phyloP scores from a whole-genome alignment of 2,329 filamentous ascomycete species.

The Fusarium chlamydosporum region DNA sequence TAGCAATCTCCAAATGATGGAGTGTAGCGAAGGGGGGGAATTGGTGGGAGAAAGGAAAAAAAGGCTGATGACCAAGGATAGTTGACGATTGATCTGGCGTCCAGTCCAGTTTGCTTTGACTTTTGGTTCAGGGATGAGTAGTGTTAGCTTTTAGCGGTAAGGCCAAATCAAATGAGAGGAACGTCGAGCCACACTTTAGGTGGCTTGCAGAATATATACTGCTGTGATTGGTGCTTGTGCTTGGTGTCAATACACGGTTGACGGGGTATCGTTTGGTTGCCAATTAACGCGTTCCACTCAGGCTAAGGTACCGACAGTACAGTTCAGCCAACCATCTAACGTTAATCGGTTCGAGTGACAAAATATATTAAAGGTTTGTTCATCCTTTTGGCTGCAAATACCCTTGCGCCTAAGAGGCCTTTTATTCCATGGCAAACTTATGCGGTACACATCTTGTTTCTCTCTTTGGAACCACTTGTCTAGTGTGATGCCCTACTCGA shows the following conservation, averaged over 20 bases:
- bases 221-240: constrained; percentile 32
- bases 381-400: constrained; percentile 20
- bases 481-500: neutral
- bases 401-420: neutral
- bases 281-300: constrained; percentile 44
- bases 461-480: constrained; percentile 3
- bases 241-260: constrained; percentile 39
- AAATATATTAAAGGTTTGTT: constrained; percentile 6
- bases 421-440: neutral
- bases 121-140: constrained; percentile 51
- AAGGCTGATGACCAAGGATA: constrained; percentile 47
- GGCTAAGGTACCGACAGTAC: constrained; percentile 12
- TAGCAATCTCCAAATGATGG: constrained; percentile 40
- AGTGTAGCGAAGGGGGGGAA: constrained; percentile 37
- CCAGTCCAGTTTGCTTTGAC: constrained; percentile 40
- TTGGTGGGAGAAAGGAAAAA: constrained; percentile 44
- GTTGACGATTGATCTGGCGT: constrained; percentile 47
- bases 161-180: constrained; percentile 28
- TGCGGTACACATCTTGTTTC: constrained; percentile 2
- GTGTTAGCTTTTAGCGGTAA: constrained; percentile 40
- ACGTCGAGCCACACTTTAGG: constrained; percentile 42
- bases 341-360: neutral
- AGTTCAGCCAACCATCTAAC: constrained; percentile 3
- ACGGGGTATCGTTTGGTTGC: constrained; percentile 24
- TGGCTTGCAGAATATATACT: constrained; percentile 29